Base-by-base conservation (phyloP, 345 rosid species). In the Eucalyptus coolabah region DNA sequence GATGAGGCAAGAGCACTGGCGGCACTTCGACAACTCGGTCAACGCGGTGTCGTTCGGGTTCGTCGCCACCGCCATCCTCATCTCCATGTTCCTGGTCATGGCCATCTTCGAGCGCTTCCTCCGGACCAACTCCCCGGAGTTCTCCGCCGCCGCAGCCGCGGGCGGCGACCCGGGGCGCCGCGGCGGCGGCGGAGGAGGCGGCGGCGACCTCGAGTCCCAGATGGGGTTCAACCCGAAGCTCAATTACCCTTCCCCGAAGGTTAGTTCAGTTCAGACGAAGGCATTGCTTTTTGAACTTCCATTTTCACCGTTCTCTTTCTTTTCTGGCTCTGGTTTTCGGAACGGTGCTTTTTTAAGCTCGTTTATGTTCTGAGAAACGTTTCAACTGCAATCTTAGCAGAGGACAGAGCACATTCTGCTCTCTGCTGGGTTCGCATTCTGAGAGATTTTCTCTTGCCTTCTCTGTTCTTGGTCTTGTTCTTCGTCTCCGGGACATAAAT, bases 1-100 rank as follows among this genome's bases (percentile, higher is more conserved):
- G 92, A 94, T 91, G 86, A 91, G 93, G 91, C 95, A 93, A 15
- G 90, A 92, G 49, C 94, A 94, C 49, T 94, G 96, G 94, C 90
- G 87, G 92, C 67, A 91, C 81, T 95, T 94, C 63, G 98, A 95
- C 86, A 94, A 95, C 93, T 95, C 98, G 45, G 98, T 96, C 42
- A 96, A 95, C 89, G 98, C 99, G 1, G 98, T 98, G 65, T 97
- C 99, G 24, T 97, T 97, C 91, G 99, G 99, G 23, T 98, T 97
- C 88, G 99, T 98, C 11, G 99, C 99, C 87, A 98, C 99, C 53
- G 99, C 99, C 89, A 94, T 98, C 91, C 97, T 98, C 93, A 98
- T 98, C 92, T 97, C 96, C 51, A 97, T 98, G 99, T 98, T 98
- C 95, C 93, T 98, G 83, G 95, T 95, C 86, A 98, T 98, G 99